These are phyloP conservation scores for Akanthomyces muscarius DNA, from an alignment of 2,329 filamentous ascomycete species.

Conservation along the genomic window DNA sequence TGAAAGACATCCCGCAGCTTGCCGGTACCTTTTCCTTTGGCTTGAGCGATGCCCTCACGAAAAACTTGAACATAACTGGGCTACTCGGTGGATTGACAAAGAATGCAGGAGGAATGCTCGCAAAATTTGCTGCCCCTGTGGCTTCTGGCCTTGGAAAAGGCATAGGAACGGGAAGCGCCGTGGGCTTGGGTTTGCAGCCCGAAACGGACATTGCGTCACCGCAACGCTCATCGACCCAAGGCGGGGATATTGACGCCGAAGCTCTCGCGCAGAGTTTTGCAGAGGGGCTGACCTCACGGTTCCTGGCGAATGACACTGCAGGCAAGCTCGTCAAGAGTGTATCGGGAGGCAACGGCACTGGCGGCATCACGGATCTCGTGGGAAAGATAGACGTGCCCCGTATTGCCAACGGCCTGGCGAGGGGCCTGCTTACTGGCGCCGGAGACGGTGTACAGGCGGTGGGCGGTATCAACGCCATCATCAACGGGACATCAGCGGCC, in stretches of 20 bases:
- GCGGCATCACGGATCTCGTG: constrained; percentile 13
- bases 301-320: constrained; percentile 31
- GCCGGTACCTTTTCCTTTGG: constrained; percentile 24
- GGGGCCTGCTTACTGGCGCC: constrained; percentile 33
- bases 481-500: constrained; percentile 27
- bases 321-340: constrained; percentile 22
- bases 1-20: constrained; percentile 19
- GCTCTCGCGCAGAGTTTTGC: constrained; percentile 25
- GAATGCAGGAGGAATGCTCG: constrained; percentile 1
- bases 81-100: constrained; percentile 9
- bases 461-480: constrained; percentile 30
- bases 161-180: constrained; percentile 24
- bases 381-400: constrained; percentile 24
- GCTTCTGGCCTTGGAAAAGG: constrained; percentile 29
- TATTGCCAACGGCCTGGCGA: constrained; percentile 33
- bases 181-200: constrained; percentile 29
- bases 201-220: constrained; percentile 12
- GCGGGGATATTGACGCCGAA: constrained; percentile 21
- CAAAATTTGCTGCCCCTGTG: constrained; percentile 20
- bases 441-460: constrained; percentile 31
- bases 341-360: not conserved
- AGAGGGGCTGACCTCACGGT: constrained; percentile 28
- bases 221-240: not conserved
- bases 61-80: constrained; percentile 20
- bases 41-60: constrained; percentile 21